phyloP scores from a whole-genome alignment of 192 early-diverging fungal species.

The Physocladia obscura region DNA sequence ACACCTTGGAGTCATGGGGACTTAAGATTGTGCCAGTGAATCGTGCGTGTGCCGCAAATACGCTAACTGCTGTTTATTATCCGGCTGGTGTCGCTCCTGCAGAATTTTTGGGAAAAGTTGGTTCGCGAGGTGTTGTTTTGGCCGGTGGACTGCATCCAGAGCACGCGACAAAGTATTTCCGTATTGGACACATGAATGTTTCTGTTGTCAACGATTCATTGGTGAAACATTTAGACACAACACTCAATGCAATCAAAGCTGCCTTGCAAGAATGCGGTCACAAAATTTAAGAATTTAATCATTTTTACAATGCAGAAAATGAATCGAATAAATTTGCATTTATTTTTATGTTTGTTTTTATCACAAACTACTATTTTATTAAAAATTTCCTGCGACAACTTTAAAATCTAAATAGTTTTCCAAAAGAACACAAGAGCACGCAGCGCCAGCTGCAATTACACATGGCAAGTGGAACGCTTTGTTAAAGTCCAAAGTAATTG shows the following conservation, averaged over 20 bases:
- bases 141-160: constrained; percentile 88
- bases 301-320: no score
- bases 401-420: no score
- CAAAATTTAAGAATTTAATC: constrained; percentile 1
- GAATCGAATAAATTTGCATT: no score
- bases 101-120: constrained; percentile 76
- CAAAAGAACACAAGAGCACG: no score
- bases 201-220: constrained; percentile 37
- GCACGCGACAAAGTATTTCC: constrained; percentile 88
- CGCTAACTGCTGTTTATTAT: constrained; percentile 67
- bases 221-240: constrained; percentile 44
- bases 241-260: constrained; percentile 39
- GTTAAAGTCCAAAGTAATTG: no score
- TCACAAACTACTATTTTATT: no score
- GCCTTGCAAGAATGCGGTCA: constrained; percentile 39
- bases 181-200: constrained; percentile 72
- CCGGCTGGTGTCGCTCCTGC: constrained; percentile 76
- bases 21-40: constrained; percentile 66
- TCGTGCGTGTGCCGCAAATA: constrained; percentile 47
- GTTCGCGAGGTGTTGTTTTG: constrained; percentile 77
- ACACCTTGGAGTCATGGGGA: constrained; percentile 65
- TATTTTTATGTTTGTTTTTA: no score
- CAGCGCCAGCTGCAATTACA: no score
- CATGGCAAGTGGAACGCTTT: no score
- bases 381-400: no score